Base-by-base conservation (phyloP, 148 eudicot genomes). In the Nyssa sinensis region DNA sequence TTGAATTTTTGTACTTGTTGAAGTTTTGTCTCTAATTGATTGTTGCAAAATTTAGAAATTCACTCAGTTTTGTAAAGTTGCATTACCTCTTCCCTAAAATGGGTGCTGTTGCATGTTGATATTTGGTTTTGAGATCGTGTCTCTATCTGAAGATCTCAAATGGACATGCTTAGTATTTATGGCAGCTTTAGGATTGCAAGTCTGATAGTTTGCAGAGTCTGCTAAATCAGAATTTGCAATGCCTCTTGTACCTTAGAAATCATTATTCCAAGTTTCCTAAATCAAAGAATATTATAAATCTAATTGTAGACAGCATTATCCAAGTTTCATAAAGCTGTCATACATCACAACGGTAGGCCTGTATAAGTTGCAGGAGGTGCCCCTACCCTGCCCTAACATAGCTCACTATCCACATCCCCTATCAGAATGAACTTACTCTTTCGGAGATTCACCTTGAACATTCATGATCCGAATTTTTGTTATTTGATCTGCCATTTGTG, bases 101-200 rank as follows among this genome's bases (percentile, higher is more conserved):
- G 35, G 53, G 25, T 67, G 65, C 35, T 14, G 24, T 75, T 28
- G 65, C 65, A 32, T 37, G 17, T 67, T 35, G 39, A 12, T 58
- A 35, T 29, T 17, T 66, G 0, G 30, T 75, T 37, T 72, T 28
- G 28, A 12, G 5, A 55, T 51, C 64, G 66, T 5, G 6, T 19
- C 60, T 29, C 28, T 25, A 12, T 44, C 34, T 47, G 59, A 28
- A 12, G 10, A 9, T 58, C 33, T 34, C 7, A n/a, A 25, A 34
- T 60, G 27, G 55, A 14, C 7, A 59, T 24, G 12, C 5, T 5
- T 62, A 0, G 7, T 23, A 21, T 27, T 1, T 14, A 39, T 10
- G 65, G 33, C 19, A 19, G 34, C 33, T 17, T 25, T 55, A 33
- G 21, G 16, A 12, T 29, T 71, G 33, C 25, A 24, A 21, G 16